Conservation (phyloP, 1,284 basidiomycete species). For the Trametes hirsuta region DNA sequence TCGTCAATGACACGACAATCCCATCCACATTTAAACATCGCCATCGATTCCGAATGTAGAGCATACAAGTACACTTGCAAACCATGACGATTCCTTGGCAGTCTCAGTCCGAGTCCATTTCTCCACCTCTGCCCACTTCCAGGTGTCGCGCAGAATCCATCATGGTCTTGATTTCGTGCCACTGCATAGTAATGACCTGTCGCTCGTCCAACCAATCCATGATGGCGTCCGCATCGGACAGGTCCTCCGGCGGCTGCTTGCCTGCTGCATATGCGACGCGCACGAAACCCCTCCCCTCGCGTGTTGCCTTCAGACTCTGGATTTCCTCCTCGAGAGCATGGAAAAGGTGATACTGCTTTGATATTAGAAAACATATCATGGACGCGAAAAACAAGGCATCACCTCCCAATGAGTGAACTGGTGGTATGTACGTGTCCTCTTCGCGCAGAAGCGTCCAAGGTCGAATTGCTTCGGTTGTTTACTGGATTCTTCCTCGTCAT, state of each 20-base stretch:
- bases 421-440: constrained; percentile 71
- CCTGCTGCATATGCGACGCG: constrained; percentile 58
- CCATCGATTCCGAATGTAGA: too few relatives aligned
- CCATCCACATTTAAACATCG: background rate
- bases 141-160: constrained; percentile 73
- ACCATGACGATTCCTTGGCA: too few relatives aligned
- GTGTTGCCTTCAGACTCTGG: constrained; percentile 45
- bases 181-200: constrained; percentile 67
- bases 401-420: constrained; percentile 88
- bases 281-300: constrained; percentile 49
- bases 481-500: constrained; percentile 41
- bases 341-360: constrained; percentile 59
- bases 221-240: constrained; percentile 71
- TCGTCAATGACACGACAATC: constrained; percentile 14
- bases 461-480: constrained; percentile 43
- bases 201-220: constrained; percentile 83
- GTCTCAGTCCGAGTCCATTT: constrained; percentile 25
- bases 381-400: constrained; percentile 23
- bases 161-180: constrained; percentile 67
- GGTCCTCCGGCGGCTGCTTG: constrained; percentile 60
- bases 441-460: constrained; percentile 78
- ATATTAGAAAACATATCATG: background rate
- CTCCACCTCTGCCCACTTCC: constrained; percentile 56
- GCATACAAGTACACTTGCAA: too few relatives aligned
- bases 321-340: constrained; percentile 57